A percentile compares a stretch with the other conserved stretches of the same genome.
phyloP scores from a whole-genome alignment of 2,329 filamentous ascomycete species.

The Chrysoporthe cubensis region DNA sequence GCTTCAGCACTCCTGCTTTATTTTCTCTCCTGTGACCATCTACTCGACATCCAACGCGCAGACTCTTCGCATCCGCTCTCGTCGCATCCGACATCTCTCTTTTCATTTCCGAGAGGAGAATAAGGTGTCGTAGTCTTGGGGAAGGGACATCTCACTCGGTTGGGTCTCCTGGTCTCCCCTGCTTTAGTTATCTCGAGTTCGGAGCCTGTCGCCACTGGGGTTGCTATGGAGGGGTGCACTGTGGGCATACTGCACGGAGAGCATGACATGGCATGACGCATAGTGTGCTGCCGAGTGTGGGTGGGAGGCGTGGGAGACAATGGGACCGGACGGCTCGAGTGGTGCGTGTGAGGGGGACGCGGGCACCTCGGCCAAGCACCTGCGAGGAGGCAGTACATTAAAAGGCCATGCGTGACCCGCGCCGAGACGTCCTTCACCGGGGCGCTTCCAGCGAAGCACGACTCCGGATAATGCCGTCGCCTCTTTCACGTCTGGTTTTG shows the following conservation, averaged over 20 bases:
- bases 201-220: too few species aligned
- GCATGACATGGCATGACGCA: background rate
- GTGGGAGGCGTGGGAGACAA: too few species aligned
- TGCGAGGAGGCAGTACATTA: background rate
- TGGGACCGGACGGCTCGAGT: too few species aligned
- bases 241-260: background rate
- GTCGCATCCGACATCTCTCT: background rate
- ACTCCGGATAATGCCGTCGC: background rate
- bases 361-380: background rate
- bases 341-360: background rate
- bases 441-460: background rate
- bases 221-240: slow-evolving; percentile 6
- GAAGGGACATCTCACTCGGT: too few species aligned
- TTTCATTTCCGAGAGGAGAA: background rate
- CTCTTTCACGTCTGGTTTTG: background rate
- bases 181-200: too few species aligned
- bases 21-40: background rate
- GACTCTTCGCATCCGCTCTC: background rate
- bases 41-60: background rate
- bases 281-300: too few species aligned
- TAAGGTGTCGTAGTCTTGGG: too few species aligned
- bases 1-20: too few species aligned
- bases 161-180: too few species aligned
- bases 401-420: background rate
- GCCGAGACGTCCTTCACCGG: background rate